A percentile compares a stretch with the other conserved stretches of the same genome.
Conservation (phyloP, 2,329 filamentous ascomycete genomes). For the Apiospora rasikravindrae region DNA sequence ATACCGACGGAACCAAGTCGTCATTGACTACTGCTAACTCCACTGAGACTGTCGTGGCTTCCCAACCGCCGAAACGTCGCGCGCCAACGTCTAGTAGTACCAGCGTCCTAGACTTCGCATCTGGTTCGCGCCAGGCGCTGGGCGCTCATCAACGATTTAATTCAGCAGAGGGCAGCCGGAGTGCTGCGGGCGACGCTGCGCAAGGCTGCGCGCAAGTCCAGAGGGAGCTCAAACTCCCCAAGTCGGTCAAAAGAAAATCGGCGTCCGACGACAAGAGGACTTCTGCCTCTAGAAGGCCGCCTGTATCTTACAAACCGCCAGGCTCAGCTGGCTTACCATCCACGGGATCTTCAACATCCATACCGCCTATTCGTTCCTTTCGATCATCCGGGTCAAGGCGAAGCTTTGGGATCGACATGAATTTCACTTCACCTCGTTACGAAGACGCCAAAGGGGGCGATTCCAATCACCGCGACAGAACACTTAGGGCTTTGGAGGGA, state of each 20-base stretch:
- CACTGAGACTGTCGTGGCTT: slow-evolving; percentile 36
- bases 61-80: slow-evolving; percentile 44
- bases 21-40: slow-evolving; percentile 30
- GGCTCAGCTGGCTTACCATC: slow-evolving; percentile 35
- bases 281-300: slow-evolving; percentile 49
- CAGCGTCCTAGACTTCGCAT: slow-evolving; percentile 2
- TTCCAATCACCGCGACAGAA: slow-evolving; percentile 52
- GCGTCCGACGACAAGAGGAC: slow-evolving; percentile 55
- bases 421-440: slow-evolving; percentile 47
- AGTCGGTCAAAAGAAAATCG: slow-evolving; percentile 45
- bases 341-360: slow-evolving; percentile 37
- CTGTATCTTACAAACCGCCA: slow-evolving; percentile 56
- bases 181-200: slow-evolving; percentile 40
- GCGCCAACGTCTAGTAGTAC: slow-evolving; percentile 44
- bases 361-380: slow-evolving; percentile 62
- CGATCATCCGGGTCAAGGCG: slow-evolving; percentile 63
- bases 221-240: slow-evolving; percentile 54
- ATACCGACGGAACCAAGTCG: background rate
- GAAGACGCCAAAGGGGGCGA: slow-evolving; percentile 51
- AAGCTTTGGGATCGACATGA: slow-evolving; percentile 60
- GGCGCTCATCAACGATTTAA: slow-evolving; percentile 24
- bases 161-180: slow-evolving; percentile 27
- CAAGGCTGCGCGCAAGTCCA: slow-evolving; percentile 39
- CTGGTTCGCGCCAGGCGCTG: slow-evolving; percentile 13
- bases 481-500: slow-evolving; percentile 58